A percentile compares a stretch with the other conserved stretches of the same genome.
phyloP scores from a whole-genome alignment of 495 filamentous ascomycete species.

The Penicillium cinerascens region DNA sequence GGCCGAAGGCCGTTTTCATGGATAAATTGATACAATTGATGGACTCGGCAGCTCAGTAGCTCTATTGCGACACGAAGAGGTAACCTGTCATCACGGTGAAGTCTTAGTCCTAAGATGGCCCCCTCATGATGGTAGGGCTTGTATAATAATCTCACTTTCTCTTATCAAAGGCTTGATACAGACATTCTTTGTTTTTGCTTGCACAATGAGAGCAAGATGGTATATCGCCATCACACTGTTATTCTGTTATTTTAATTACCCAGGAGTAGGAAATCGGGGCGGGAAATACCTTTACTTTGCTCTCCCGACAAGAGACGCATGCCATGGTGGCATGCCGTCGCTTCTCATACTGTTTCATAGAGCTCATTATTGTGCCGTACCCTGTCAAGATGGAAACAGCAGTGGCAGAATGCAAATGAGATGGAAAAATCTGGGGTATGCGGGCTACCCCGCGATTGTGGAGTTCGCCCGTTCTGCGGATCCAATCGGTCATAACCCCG shows the following conservation, averaged over 20 bases:
- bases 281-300: not conserved
- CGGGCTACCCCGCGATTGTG: not conserved
- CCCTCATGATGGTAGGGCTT: no score
- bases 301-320: not conserved
- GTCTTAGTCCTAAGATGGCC: no score
- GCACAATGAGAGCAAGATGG: slow-evolving; percentile 6
- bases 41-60: slow-evolving; percentile 15
- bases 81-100: slow-evolving; percentile 2
- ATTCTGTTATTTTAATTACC: not conserved
- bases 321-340: not conserved
- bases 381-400: not conserved
- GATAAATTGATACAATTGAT: slow-evolving; percentile 20
- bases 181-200: slow-evolving; percentile 17
- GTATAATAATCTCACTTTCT: slow-evolving; percentile 19
- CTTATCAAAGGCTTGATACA: slow-evolving; percentile 23
- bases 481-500: not conserved
- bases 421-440: not conserved
- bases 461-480: no score
- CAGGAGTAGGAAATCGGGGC: no score
- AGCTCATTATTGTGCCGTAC: not conserved
- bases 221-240: not conserved
- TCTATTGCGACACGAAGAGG: slow-evolving; percentile 22
- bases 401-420: not conserved
- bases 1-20: slow-evolving; percentile 15
- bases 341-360: not conserved